Base-by-base conservation (phyloP, 495 filamentous ascomycete species). In the Penicillium robsamsonii region DNA sequence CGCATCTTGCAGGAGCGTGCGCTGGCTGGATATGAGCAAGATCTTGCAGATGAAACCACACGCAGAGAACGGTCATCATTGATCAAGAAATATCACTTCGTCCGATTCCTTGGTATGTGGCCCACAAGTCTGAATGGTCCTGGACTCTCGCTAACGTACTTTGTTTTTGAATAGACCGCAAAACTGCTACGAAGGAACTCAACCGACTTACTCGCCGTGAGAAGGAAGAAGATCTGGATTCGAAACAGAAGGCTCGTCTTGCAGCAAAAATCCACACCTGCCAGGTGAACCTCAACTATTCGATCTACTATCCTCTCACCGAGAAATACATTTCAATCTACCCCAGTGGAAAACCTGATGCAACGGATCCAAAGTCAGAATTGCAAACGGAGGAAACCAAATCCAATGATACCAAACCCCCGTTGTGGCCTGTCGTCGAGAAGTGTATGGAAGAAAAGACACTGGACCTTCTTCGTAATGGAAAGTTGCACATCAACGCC, bases 51-150 rank as follows among this genome's bases (percentile, higher is more conserved):
- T 12, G 84, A 86, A 60, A 86, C 82, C 65, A 71, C 74, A 48
- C 82, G 87, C 57, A 81, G 83, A 57, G 75, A 78, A 56, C 81
- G 87, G 64, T 84, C 82, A 55, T 79, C 81, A 51, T 88, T 96
- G 81, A 92, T 93, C 47, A 82, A 79, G 67, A 91, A 85, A 63
- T 98, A 96, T 66, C 93, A 96, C 67, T 96, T 94, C 83, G 88
- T 97, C 24, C 79, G 94, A 46, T 98, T 98, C 90, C 88, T 80
- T 81, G 92, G 73, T 78, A 68, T 48, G 66, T 63, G 15, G 1
- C 10, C 50, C 50, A 58, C 25, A 27, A 2, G 1, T 50, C 42
- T 44, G n/a, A 17, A 42, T 52, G 35, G 24, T 45, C 30, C 46
- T 3, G 15, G 42, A 24, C 5, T 37, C 43, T 13, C 55, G 43